Percentiles rank a stretch among this genome's conserved stretches.
These are phyloP conservation scores for Saksenaea vasiformis DNA, from an alignment of 371 early-diverging fungal genomes.

Conservation along the genomic window DNA sequence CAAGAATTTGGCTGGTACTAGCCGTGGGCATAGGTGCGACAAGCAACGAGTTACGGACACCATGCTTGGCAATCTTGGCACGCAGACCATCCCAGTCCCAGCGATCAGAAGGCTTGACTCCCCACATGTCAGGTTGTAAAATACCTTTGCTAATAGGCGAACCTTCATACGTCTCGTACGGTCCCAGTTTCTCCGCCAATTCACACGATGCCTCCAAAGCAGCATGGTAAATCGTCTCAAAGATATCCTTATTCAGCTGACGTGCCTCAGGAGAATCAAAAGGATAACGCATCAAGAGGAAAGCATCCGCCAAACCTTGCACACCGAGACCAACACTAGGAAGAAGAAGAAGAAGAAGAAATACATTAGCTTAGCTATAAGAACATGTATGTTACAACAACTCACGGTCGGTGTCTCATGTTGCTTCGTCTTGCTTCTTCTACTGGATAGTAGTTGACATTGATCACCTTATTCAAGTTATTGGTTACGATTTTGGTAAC, in stretches of 20 bases:
- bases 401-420: slow-evolving; percentile 90
- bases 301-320: slow-evolving; percentile 99
- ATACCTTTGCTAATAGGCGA: slow-evolving; percentile 92
- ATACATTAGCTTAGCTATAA: not conserved
- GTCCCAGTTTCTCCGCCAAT: slow-evolving; percentile 82
- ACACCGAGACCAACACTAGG: slow-evolving; percentile 94
- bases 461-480: slow-evolving; percentile 98
- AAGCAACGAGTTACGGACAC: slow-evolving; percentile 98
- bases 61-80: slow-evolving; percentile 82
- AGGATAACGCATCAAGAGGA: slow-evolving; percentile 93
- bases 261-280: slow-evolving; percentile 96
- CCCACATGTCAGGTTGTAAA: slow-evolving; percentile 97
- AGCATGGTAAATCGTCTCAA: slow-evolving; percentile 98
- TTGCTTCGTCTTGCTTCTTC: slow-evolving; percentile 89
- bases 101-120: slow-evolving; percentile 73
- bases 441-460: slow-evolving; percentile 97
- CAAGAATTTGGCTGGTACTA: slow-evolving; percentile 98
- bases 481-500: slow-evolving; percentile 86
- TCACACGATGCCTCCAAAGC: slow-evolving; percentile 97
- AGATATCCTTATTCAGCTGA: slow-evolving; percentile 89
- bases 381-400: not conserved
- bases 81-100: slow-evolving; percentile 95
- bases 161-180: slow-evolving; percentile 92
- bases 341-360: not conserved
- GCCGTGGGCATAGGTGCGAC: slow-evolving; percentile 99